phyloP scores from a whole-genome alignment of 352 stramenopile genomes.

The Peronospora belbahrii region DNA sequence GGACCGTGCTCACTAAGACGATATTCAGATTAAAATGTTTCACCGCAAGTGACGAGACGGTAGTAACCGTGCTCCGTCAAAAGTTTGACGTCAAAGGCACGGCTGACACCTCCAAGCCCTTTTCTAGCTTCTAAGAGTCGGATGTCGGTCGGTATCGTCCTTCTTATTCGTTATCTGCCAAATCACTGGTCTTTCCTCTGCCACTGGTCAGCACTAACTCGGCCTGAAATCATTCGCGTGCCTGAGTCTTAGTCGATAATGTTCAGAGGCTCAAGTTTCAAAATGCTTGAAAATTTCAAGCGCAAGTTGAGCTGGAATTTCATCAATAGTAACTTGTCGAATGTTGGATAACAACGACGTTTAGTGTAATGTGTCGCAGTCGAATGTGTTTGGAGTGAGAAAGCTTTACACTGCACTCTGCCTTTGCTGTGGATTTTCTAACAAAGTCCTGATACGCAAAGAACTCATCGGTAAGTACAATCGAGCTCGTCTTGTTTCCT shows the following conservation, averaged over 20 bases:
- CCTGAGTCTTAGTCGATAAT: conserved; percentile 1
- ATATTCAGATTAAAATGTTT: not conserved
- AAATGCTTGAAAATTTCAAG: not conserved
- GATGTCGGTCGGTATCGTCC: not conserved
- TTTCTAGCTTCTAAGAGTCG: not conserved
- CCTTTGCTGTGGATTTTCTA: conserved; percentile 2
- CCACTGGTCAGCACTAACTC: conserved; percentile 14
- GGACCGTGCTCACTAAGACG: conserved; percentile 2
- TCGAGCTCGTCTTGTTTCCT: conserved; percentile 16
- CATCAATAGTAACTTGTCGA: not conserved
- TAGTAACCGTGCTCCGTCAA: conserved; percentile 1
- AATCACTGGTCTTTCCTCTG: conserved; percentile 8
- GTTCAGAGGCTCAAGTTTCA: not conserved
- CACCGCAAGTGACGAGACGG: conserved; percentile 4
- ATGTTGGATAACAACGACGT: not conserved
- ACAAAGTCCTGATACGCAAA: conserved; percentile 1
- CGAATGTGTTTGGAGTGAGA: not conserved
- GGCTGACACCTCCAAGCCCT: conserved; percentile 6
- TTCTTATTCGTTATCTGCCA: conserved; percentile 2
- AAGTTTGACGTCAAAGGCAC: conserved; percentile 5
- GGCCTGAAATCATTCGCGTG: conserved; percentile 11
- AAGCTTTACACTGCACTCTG: not conserved
- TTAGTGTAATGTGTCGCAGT: not conserved
- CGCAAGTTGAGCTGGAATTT: conserved; percentile 9
- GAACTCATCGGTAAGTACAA: conserved; percentile 8